A percentile compares a stretch with the other conserved stretches of the same genome.
These are phyloP conservation scores for Amanita phalloides DNA, from an alignment of 768 basidiomycete genomes.

Conservation along the genomic window DNA sequence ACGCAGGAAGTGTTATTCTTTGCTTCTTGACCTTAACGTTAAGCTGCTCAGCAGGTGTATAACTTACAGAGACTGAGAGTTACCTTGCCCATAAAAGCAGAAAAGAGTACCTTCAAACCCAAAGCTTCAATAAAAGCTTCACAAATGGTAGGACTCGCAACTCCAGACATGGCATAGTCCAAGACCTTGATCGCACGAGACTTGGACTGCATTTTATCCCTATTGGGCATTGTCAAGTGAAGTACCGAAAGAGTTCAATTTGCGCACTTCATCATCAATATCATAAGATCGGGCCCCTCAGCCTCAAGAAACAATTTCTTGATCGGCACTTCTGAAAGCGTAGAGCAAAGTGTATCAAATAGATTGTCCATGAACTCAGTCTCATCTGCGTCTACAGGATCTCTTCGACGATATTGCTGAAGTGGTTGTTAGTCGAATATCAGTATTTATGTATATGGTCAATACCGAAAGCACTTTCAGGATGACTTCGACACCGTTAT, in stretches of 20 bases:
- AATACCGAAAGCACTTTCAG: constrained; percentile 77
- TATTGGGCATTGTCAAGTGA: constrained; percentile 16
- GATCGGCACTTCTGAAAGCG: constrained; percentile 65
- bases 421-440: constrained; percentile 2
- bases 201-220: constrained; percentile 74
- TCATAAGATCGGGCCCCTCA: constrained; percentile 95
- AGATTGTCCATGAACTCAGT: constrained; percentile 97
- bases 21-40: constrained; percentile 44
- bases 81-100: constrained; percentile 92
- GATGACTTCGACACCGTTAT: constrained; percentile 68
- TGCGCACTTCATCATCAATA: constrained; percentile 91
- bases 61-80: not conserved
- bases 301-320: constrained; percentile 79
- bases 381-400: constrained; percentile 84
- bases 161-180: constrained; percentile 82
- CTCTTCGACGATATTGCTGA: constrained; percentile 80
- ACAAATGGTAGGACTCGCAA: constrained; percentile 58
- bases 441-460: not conserved
- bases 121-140: constrained; percentile 79
- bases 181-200: constrained; percentile 84
- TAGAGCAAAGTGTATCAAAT: constrained; percentile 85
- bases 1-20: constrained; percentile 41
- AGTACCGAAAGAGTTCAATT: not conserved
- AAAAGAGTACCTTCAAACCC: constrained; percentile 85
- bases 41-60: not conserved